A percentile compares a stretch with the other conserved stretches of the same genome.
Evolutionary conservation across 345 rosid genomes (phyloP).

Genomic region (Gossypium rotundifolium): DNA sequence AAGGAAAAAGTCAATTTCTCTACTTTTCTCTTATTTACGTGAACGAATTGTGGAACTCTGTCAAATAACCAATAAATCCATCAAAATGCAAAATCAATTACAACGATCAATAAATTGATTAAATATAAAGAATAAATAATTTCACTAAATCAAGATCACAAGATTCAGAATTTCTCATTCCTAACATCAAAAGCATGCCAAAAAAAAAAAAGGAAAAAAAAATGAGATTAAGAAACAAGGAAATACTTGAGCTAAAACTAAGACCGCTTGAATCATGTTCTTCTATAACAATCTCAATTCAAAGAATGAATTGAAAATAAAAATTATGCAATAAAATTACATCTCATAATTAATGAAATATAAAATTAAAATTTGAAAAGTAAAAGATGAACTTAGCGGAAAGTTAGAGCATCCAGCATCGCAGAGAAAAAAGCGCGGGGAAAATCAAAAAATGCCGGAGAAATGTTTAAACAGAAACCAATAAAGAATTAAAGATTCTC

Average conservation of each 20-base stretch:
- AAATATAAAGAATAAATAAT: neutral
- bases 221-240: neutral
- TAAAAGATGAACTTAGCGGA: constrained; percentile 5
- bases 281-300: neutral
- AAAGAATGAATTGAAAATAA: neutral
- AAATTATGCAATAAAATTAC: neutral
- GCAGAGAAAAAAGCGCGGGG: neutral
- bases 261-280: neutral
- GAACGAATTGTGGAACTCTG: neutral
- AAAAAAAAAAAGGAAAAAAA: neutral
- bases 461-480: neutral
- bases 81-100: neutral
- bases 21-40: neutral
- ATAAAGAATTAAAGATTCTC: neutral
- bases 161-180: neutral
- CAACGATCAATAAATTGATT: neutral
- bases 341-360: neutral
- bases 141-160: neutral
- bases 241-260: neutral
- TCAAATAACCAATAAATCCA: neutral
- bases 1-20: neutral
- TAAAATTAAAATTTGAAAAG: neutral
- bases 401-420: neutral
- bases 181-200: constrained; percentile 1
- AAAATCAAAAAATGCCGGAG: neutral